A percentile compares a stretch with the other conserved stretches of the same genome.
Evolutionary conservation across 148 eudicot species (phyloP).

Genomic region (Dysphania ambrosioides): DNA sequence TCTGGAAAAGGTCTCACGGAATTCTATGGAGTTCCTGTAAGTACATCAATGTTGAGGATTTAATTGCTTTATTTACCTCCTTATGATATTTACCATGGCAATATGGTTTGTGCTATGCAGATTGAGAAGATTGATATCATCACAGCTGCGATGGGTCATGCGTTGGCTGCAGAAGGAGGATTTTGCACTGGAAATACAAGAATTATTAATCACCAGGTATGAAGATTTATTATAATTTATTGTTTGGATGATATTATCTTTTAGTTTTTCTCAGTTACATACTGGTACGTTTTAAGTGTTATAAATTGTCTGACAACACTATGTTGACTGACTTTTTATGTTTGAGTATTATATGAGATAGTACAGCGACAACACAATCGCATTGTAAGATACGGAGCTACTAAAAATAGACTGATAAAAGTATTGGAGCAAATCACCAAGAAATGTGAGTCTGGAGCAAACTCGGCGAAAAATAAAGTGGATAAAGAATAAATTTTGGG

Average conservation of each 20-base stretch:
- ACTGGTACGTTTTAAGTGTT: background rate
- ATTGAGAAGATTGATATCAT: conserved; percentile 84
- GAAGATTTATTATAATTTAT: conserved; percentile 4
- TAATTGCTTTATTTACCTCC: background rate
- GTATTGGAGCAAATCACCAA: background rate
- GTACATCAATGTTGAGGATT: conserved; percentile 23
- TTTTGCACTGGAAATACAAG: conserved; percentile 88
- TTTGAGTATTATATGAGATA: too few relatives aligned
- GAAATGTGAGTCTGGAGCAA: background rate
- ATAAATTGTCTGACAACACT: background rate
- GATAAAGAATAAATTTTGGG: background rate
- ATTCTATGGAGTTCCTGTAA: conserved; percentile 71
- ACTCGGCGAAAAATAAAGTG: background rate
- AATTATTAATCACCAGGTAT: conserved; percentile 92
- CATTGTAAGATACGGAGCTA: background rate
- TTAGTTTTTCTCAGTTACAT: conserved; percentile 4
- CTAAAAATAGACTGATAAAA: too few relatives aligned
- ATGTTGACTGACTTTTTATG: too few relatives aligned
- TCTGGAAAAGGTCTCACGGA: conserved; percentile 93
- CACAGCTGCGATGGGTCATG: conserved; percentile 98
- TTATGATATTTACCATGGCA: conserved; percentile 4
- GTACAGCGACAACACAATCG: background rate
- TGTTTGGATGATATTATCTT: background rate
- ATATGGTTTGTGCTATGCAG: conserved; percentile 46
- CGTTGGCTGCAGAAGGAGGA: conserved; percentile 96